Evolutionary conservation across 352 stramenopile species (phyloP), one percentile per base, ranked within the genome.

Genomic region (Globisporangium acanthophoron): DNA sequence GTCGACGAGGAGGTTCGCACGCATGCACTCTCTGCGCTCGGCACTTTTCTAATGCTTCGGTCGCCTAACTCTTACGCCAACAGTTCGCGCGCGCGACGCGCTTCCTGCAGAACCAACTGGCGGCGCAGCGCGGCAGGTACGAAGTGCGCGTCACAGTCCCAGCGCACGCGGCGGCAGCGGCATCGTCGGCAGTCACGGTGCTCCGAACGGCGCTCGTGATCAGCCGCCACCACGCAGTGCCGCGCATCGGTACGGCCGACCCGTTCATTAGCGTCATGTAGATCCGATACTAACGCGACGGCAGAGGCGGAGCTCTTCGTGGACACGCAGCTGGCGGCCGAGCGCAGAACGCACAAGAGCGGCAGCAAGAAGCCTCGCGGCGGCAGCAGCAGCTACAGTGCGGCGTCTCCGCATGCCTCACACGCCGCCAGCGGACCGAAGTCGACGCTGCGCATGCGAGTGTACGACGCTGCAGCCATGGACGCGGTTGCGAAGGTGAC

Each of bases 1-100:
- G 61, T 78, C 16, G 67, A 85, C 54, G 61, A 86, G 31, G 60
- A 86, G 44, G 74, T 87, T 40, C 33, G 44, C 31, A 20, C 16
- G 44, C 24, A 27, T 27, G 24, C 3, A 27, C 24, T 27, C 24
- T 27, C 24, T 27, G 24, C 1, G 24, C 24, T 27, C 24, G 24
- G 24, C 24, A 27, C 24, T 27, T 27, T 27, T 27, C 24, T 27
- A 27, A 1, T 27, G 24, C 24, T 27, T 27, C 29, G 16, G 21
- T 21, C 39, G 20, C n/a, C 31, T 35, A 7, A 35, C 31, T 13
- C 37, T 5, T 15, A 6, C 13, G 37, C 11, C 12, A 13, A 5
- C 53, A 90, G 78, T 88, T 89, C 69, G 73, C 85, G 1, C 62
- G 53, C 5, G 80, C 74, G 0, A 58, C 81, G 21, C 56, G 60